Evolutionary conservation across 306 rosid species (phyloP).

Genomic region (Lagenaria siceraria): DNA sequence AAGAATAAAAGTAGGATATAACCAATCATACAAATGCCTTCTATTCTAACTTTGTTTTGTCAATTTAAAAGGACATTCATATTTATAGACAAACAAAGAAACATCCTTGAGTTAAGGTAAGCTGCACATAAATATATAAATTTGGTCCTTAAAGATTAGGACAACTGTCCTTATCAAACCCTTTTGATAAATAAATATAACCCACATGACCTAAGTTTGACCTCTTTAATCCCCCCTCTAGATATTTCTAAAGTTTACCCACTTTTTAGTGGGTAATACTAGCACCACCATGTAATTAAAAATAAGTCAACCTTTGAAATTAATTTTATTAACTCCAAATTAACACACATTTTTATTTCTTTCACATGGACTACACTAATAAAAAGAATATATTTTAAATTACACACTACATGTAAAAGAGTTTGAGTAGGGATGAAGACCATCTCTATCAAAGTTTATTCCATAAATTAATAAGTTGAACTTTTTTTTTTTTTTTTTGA

Average conservation of each 20-base stretch:
- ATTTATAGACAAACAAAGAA: neutral
- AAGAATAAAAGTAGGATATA: neutral
- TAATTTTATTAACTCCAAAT: too few species aligned
- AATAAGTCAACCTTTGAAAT: neutral
- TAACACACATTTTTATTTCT: too few species aligned
- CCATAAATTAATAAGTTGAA: too few species aligned
- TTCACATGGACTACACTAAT: too few species aligned
- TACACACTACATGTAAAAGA: too few species aligned
- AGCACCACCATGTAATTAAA: neutral
- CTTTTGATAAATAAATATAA: neutral
- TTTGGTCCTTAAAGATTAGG: neutral
- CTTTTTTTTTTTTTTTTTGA: too few species aligned
- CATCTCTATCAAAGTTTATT: too few species aligned
- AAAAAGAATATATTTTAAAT: too few species aligned
- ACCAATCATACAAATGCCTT: neutral
- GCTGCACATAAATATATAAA: neutral
- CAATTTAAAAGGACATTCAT: neutral
- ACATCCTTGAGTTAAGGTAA: neutral
- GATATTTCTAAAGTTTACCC: neutral
- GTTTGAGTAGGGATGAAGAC: too few species aligned
- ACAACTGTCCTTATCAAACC: constrained; percentile 1
- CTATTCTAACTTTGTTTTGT: neutral
- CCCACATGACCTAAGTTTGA: neutral
- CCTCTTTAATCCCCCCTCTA: neutral
- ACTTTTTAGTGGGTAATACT: neutral